Evolutionary conservation across 306 rosid species (phyloP).

Genomic region (Sicyos baderoa): DNA sequence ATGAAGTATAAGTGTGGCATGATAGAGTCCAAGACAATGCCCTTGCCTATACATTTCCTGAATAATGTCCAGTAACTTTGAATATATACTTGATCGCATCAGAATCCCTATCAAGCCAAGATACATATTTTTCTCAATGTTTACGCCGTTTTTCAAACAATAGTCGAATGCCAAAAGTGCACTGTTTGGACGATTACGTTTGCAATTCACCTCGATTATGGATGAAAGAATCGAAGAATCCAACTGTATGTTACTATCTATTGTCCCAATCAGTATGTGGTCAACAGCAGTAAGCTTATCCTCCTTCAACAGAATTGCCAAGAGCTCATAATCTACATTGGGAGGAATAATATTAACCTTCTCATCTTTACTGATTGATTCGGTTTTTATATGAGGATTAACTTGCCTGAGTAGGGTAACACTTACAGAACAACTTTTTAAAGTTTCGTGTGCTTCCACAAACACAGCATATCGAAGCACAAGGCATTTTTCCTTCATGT

Average conservation of each 20-base stretch:
- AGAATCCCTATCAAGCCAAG: constrained; percentile 51
- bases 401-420: constrained; percentile 59
- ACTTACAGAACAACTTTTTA: constrained; percentile 43
- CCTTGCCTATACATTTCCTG: constrained; percentile 51
- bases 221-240: constrained; percentile 38
- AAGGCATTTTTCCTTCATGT: constrained; percentile 58
- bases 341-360: constrained; percentile 22
- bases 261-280: constrained; percentile 38
- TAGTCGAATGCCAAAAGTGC: constrained; percentile 58
- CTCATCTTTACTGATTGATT: constrained; percentile 28
- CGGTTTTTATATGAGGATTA: constrained; percentile 50
- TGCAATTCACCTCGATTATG: constrained; percentile 50
- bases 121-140: constrained; percentile 46
- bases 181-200: constrained; percentile 40
- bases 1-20: constrained; percentile 44
- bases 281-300: constrained; percentile 50
- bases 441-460: constrained; percentile 45
- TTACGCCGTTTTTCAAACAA: constrained; percentile 35
- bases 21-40: constrained; percentile 57
- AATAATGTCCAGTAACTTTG: constrained; percentile 40
- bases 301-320: constrained; percentile 42
- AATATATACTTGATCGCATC: constrained; percentile 40
- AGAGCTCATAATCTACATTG: constrained; percentile 40
- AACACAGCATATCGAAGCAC: constrained; percentile 67
- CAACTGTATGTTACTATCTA: constrained; percentile 37